Evolutionary conservation across 2,329 filamentous ascomycete species (phyloP), one percentile per base, ranked within the genome.

Genomic region (Verticillium nubilum): DNA sequence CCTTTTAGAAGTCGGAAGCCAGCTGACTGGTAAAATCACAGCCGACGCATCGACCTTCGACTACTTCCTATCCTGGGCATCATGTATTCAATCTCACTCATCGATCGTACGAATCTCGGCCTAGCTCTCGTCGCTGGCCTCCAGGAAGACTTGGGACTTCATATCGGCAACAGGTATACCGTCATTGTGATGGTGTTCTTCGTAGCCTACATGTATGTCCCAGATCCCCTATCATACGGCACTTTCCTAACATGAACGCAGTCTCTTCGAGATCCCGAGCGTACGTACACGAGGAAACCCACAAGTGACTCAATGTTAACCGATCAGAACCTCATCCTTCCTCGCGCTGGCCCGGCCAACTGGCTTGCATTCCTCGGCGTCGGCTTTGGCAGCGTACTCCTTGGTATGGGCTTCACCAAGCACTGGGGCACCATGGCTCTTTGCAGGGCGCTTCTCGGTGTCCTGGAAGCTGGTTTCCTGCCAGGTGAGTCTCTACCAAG

Each of bases 51-150:
- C 19, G 75, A 77, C 62, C 60, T 69, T 52, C 70, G 74, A 25
- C 68, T 76, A 1, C 70, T 77, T 13, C 73, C 74, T 4, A 74
- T 74, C 10, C 67, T 76, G 2, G 64, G 57, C 4, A 26, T 56
- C n/a, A 61, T 66, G 58, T 65, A 65, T 50, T 60, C 57, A 13
- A 61, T 66, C 19, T 65, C 61, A 12, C 62, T 66, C 50, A 61
- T 64, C 33, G 62, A 66, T 56, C 61, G 64, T 25, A 60, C 59
- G 0, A 66, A 65, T 23, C 58, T 61, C 3, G 60, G 59, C 4
- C 37, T 58, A 10, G 64, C 63, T 7, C 50, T 63, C 6, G 61
- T 66, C 55, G 61, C 64, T 4, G 64, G 63, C 12, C 62, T 66
- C 50, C 59, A 56, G 4, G 54, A 58, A 13, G 63, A 66, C 29